These are phyloP conservation scores for Hirschfeldia incana DNA, from an alignment of 345 rosid species.

Conservation along the genomic window DNA sequence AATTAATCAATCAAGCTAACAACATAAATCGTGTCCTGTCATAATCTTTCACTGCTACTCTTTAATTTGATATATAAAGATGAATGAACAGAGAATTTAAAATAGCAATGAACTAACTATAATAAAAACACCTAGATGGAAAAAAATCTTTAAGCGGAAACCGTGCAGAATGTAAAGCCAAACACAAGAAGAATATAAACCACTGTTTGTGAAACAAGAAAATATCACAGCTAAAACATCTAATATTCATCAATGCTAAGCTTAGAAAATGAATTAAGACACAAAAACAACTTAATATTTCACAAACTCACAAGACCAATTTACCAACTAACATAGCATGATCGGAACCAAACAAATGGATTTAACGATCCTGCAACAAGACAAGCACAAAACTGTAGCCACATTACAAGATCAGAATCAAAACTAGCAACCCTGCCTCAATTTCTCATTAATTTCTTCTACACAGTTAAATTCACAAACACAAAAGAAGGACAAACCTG, in stretches of 20 bases:
- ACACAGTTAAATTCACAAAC: background rate
- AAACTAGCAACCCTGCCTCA: background rate
- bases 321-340: background rate
- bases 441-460: background rate
- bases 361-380: conserved; percentile 10
- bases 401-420: conserved; percentile 11
- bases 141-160: background rate
- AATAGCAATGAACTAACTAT: background rate
- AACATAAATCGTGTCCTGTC: background rate
- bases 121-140: too few relatives aligned
- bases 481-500: conserved; percentile 52
- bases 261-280: background rate
- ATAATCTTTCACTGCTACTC: background rate
- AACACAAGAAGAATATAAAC: background rate
- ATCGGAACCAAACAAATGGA: background rate
- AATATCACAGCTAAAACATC: background rate
- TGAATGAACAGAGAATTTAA: background rate
- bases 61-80: background rate
- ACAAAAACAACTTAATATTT: background rate
- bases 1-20: background rate
- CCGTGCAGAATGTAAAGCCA: background rate
- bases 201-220: conserved; percentile 1
- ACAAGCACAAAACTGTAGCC: background rate
- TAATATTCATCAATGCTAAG: background rate
- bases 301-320: conserved; percentile 6